These are phyloP conservation scores for Aureobasidium sp. DNA, from an alignment of 2,329 filamentous ascomycete species.

Conservation along the genomic window DNA sequence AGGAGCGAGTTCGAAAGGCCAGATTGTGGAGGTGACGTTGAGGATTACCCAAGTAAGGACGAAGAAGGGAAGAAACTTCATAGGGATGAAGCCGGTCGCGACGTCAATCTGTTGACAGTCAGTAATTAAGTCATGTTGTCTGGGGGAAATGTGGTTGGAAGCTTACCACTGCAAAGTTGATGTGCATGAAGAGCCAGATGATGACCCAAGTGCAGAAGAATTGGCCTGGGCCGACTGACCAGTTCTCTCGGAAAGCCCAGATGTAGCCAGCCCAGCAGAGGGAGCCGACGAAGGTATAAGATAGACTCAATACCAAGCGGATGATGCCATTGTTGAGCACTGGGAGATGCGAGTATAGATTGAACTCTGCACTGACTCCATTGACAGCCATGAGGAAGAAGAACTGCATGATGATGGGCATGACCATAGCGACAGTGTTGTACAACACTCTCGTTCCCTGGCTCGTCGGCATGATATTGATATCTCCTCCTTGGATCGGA, in stretches of 20 bases:
- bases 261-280: conserved; percentile 35
- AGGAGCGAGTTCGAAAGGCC: conserved; percentile 37
- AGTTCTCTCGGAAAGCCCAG: conserved; percentile 37
- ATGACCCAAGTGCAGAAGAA: conserved; percentile 38
- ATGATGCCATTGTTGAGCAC: conserved; percentile 27
- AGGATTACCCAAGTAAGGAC: conserved; percentile 38
- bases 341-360: conserved; percentile 29
- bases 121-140: not conserved
- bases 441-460: conserved; percentile 38
- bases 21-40: conserved; percentile 36
- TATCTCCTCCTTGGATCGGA: conserved; percentile 30
- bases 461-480: conserved; percentile 34
- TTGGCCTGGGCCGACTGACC: conserved; percentile 34
- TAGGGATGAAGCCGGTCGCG: conserved; percentile 35
- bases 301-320: conserved; percentile 28
- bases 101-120: conserved; percentile 28
- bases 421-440: conserved; percentile 38
- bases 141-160: rapidly evolving
- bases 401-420: conserved; percentile 42
- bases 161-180: conserved; percentile 33
- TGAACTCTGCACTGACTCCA: conserved; percentile 33
- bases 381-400: conserved; percentile 41
- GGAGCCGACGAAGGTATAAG: conserved; percentile 35
- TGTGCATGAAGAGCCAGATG: conserved; percentile 38
- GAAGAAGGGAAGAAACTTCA: conserved; percentile 37